These are phyloP conservation scores for Craspedostauros australis DNA, from an alignment of 108 stramenopile species.

Conservation along the genomic window DNA sequence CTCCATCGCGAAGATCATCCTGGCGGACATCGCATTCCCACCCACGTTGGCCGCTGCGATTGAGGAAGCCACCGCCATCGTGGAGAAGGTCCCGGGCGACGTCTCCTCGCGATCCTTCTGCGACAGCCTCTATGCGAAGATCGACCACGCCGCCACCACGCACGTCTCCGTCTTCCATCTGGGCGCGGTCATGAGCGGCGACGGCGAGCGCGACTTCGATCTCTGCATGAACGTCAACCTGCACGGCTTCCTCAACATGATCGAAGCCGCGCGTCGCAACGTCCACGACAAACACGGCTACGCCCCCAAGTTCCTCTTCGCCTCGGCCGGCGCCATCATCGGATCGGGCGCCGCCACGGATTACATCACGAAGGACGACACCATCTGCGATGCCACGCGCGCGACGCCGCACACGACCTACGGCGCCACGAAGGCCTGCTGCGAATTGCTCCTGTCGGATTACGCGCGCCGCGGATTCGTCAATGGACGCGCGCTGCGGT, in stretches of 20 bases:
- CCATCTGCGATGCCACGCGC: slow-evolving; percentile 42
- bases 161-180: slow-evolving; percentile 48
- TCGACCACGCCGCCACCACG: slow-evolving; percentile 1
- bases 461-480: slow-evolving; percentile 42
- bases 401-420: slow-evolving; percentile 59
- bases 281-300: slow-evolving; percentile 7
- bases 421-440: slow-evolving; percentile 54
- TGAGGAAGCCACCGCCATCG: not conserved
- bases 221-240: slow-evolving; percentile 39
- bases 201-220: slow-evolving; percentile 40
- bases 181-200: slow-evolving; percentile 53
- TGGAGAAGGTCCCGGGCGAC: slow-evolving; percentile 22
- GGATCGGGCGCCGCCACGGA: slow-evolving; percentile 41
- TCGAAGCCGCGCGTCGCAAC: slow-evolving; percentile 37
- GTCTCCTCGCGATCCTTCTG: slow-evolving; percentile 34
- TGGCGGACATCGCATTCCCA: slow-evolving; percentile 29
- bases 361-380: slow-evolving; percentile 32
- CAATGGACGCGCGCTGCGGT: slow-evolving; percentile 41
- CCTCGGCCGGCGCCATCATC: slow-evolving; percentile 45
- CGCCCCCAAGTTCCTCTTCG: slow-evolving; percentile 40
- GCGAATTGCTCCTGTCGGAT: slow-evolving; percentile 48
- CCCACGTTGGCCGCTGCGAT: not conserved
- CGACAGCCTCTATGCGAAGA: slow-evolving; percentile 21
- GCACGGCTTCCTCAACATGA: slow-evolving; percentile 39
- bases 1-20: slow-evolving; percentile 20